Evolutionary conservation across 1,139 yeast species (phyloP).

Genomic region (Wickerhamomyces sp.): DNA sequence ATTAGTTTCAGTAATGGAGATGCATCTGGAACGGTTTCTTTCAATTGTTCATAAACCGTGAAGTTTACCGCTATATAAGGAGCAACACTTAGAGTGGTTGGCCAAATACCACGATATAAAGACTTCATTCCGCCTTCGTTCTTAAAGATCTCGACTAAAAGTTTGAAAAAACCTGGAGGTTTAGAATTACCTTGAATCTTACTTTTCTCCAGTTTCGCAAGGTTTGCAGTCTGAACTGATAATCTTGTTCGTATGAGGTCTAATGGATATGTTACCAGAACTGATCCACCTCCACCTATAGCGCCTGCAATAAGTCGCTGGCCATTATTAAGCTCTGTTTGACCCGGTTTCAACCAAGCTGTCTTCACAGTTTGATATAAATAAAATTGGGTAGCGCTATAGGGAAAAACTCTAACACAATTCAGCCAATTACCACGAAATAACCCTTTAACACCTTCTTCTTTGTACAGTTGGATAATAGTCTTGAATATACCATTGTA

Average conservation of each 20-base stretch:
- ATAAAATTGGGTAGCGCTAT: conserved; percentile 91
- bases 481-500: conserved; percentile 80
- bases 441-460: conserved; percentile 86
- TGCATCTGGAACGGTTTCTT: conserved; percentile 45
- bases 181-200: conserved; percentile 31
- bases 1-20: conserved; percentile 52
- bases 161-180: conserved; percentile 68
- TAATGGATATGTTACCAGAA: conserved; percentile 82
- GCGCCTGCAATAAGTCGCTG: conserved; percentile 77
- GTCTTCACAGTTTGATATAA: conserved; percentile 73
- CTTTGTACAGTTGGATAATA: conserved; percentile 71
- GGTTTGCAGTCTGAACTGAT: conserved; percentile 82
- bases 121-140: conserved; percentile 82
- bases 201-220: conserved; percentile 46
- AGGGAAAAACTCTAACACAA: conserved; percentile 87
- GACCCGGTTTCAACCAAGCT: conserved; percentile 35
- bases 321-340: conserved; percentile 38
- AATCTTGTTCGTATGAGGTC: conserved; percentile 88
- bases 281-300: conserved; percentile 77
- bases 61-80: conserved; percentile 95
- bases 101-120: conserved; percentile 78
- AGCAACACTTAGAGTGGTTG: conserved; percentile 91
- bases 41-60: conserved; percentile 78
- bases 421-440: conserved; percentile 89
- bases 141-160: conserved; percentile 54